Percentiles rank a stretch among this genome's conserved stretches.
Evolutionary conservation across 2,329 filamentous ascomycete genomes (phyloP).

Genomic region (Pseudophaeomoniella oleicola): DNA sequence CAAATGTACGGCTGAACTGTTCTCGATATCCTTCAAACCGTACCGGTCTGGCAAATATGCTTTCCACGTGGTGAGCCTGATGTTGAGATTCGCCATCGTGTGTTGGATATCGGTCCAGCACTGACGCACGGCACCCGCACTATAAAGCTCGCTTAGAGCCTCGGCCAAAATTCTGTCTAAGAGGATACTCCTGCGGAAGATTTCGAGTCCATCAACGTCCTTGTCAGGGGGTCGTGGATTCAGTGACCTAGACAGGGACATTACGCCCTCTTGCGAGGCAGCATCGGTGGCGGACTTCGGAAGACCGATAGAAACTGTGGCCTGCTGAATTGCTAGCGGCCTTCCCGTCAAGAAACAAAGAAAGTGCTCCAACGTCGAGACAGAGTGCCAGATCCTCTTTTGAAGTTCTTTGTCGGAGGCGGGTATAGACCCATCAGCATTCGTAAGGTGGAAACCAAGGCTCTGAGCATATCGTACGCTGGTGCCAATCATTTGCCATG

Average conservation of each 20-base stretch:
- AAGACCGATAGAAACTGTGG: conserved; percentile 16
- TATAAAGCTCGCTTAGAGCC: conserved; percentile 18
- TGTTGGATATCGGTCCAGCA: conserved; percentile 21
- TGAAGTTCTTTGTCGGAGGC: conserved; percentile 18
- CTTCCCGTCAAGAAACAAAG: conserved; percentile 22
- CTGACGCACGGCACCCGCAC: conserved; percentile 12
- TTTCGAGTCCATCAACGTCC: conserved; percentile 1
- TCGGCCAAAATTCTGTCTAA: conserved; percentile 15
- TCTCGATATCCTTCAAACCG: conserved; percentile 1
- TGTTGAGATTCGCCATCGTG: conserved; percentile 13
- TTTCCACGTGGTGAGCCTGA: conserved; percentile 19
- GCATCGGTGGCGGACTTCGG: conserved; percentile 13
- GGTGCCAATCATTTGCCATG: conserved; percentile 21
- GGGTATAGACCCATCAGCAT: conserved; percentile 13
- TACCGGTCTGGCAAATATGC: conserved; percentile 12
- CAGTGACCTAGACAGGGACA: conserved; percentile 1
- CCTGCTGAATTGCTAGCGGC: conserved; percentile 16
- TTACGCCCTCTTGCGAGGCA: conserved; percentile 6
- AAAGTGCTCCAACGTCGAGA: conserved; percentile 20
- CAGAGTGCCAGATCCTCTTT: conserved; percentile 24
- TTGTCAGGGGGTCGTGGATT: neutral
- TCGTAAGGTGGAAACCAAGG: conserved; percentile 22
- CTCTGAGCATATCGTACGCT: conserved; percentile 19
- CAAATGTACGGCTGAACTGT: neutral
- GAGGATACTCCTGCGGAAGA: conserved; percentile 6